Evolutionary conservation across 768 basidiomycete genomes (phyloP).

Genomic region (Auriculariales sp.): DNA sequence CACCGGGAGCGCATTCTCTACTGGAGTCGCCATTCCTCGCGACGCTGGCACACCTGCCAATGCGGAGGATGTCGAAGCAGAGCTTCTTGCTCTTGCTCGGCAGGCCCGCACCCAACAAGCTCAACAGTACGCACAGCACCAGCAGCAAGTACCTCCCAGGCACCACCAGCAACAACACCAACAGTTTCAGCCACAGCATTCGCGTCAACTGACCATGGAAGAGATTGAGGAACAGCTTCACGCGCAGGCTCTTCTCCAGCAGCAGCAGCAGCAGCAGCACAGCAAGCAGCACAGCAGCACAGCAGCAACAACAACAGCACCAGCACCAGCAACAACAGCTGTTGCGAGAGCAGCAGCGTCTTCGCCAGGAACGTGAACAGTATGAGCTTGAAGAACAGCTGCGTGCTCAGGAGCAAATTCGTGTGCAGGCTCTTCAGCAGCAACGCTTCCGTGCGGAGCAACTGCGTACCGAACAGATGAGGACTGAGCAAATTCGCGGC

Average conservation of each 20-base stretch:
- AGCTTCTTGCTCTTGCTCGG: constrained; percentile 51
- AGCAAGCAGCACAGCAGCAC: constrained; percentile 6
- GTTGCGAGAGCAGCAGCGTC: too few relatives aligned
- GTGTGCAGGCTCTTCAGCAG: background rate
- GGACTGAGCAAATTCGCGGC: too few relatives aligned
- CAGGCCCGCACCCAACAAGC: constrained; percentile 13
- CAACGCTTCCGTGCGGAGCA: background rate
- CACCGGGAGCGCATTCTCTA: constrained; percentile 12
- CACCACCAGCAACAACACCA: background rate
- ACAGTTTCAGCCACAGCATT: constrained; percentile 13
- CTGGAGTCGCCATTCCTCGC: constrained; percentile 1
- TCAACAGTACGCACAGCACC: constrained; percentile 57
- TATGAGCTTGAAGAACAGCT: constrained; percentile 55
- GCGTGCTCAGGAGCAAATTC: constrained; percentile 16
- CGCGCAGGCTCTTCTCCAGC: constrained; percentile 10
- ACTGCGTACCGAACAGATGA: background rate
- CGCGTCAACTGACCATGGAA: background rate
- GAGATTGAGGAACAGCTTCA: constrained; percentile 7
- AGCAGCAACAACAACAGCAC: constrained; percentile 17
- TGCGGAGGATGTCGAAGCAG: constrained; percentile 69
- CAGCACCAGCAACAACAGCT: constrained; percentile 46
- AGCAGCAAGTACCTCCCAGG: constrained; percentile 43
- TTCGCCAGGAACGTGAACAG: constrained; percentile 21
- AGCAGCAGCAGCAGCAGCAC: constrained; percentile 16
- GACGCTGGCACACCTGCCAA: constrained; percentile 35